Evolutionary conservation across 345 rosid species (phyloP).

Genomic region (Arabidopsis arenosa): DNA sequence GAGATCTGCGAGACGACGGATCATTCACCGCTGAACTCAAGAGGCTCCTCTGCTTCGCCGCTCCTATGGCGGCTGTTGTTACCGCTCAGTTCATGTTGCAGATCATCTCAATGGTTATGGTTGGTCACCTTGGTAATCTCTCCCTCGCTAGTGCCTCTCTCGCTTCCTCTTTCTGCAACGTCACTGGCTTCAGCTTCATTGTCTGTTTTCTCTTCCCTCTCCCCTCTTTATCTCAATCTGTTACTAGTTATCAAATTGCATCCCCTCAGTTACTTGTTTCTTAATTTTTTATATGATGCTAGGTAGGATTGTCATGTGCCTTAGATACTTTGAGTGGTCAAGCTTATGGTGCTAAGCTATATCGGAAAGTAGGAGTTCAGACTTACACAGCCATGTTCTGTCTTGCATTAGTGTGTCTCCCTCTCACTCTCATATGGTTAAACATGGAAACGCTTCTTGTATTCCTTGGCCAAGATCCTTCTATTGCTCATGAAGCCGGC

Average conservation of each 20-base stretch:
- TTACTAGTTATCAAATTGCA: conserved; percentile 17
- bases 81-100: conserved; percentile 55
- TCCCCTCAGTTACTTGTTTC: not conserved
- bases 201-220: conserved; percentile 22
- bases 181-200: conserved; percentile 58
- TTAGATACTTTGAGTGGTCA: conserved; percentile 84
- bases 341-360: conserved; percentile 73
- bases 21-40: conserved; percentile 53
- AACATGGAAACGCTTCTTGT: conserved; percentile 56
- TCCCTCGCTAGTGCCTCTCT: conserved; percentile 72
- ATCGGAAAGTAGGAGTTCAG: conserved; percentile 56
- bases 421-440: conserved; percentile 59
- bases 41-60: conserved; percentile 57
- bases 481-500: conserved; percentile 60
- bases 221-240: conserved; percentile 37
- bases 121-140: conserved; percentile 45
- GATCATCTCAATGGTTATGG: conserved; percentile 45
- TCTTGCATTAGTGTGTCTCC: conserved; percentile 55
- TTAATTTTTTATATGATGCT: conserved; percentile 1
- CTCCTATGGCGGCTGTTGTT: conserved; percentile 73
- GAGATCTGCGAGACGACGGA: conserved; percentile 28
- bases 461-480: conserved; percentile 62
- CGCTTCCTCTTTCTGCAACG: conserved; percentile 51
- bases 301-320: conserved; percentile 79
- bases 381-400: conserved; percentile 66